A percentile compares a stretch with the other conserved stretches of the same genome.
phyloP scores from a whole-genome alignment of 2,329 filamentous ascomycete species.

The Teratosphaeriaceae sp. region DNA sequence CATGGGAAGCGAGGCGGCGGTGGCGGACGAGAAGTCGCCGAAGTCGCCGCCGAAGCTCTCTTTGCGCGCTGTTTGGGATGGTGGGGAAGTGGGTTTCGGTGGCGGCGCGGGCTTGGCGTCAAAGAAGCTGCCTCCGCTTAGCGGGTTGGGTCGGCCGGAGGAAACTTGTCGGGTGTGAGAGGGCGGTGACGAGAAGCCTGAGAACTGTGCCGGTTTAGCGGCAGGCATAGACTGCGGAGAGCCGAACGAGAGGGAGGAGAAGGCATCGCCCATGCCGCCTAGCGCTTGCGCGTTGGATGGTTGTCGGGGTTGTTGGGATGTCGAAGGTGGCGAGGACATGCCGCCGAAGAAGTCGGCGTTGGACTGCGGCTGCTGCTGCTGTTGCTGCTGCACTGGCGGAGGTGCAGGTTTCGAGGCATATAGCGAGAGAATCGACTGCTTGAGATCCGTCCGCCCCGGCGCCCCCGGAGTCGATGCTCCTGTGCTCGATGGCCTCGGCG shows the following conservation, averaged over 20 bases:
- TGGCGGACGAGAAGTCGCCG: constrained; percentile 60
- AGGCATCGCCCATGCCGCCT: constrained; percentile 74
- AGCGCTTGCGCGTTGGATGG: constrained; percentile 20
- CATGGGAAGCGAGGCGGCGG: constrained; percentile 38
- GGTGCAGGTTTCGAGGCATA: constrained; percentile 81
- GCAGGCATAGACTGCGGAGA: constrained; percentile 37
- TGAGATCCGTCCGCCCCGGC: constrained; percentile 83
- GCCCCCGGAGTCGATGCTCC: constrained; percentile 49
- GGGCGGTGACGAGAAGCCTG: constrained; percentile 52
- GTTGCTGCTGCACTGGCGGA: constrained; percentile 32
- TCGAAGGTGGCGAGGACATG: constrained; percentile 51
- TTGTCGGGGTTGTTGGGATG: constrained; percentile 23
- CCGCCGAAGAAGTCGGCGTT: constrained; percentile 49
- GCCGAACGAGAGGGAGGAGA: constrained; percentile 60
- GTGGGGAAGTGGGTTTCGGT: constrained; percentile 27
- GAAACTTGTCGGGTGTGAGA: constrained; percentile 40
- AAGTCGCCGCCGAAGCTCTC: constrained; percentile 44
- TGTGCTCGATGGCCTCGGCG: constrained; percentile 71
- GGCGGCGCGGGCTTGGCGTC: constrained; percentile 52
- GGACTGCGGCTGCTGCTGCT: constrained; percentile 34
- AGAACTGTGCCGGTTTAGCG: constrained; percentile 58
- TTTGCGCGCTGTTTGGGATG: constrained; percentile 32
- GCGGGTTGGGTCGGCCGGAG: constrained; percentile 25
- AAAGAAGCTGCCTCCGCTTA: constrained; percentile 77
- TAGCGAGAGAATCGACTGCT: constrained; percentile 93